Percentiles rank a stretch among this genome's conserved stretches.
Evolutionary conservation across 768 basidiomycete species (phyloP).

Genomic region (Suillus sp.): DNA sequence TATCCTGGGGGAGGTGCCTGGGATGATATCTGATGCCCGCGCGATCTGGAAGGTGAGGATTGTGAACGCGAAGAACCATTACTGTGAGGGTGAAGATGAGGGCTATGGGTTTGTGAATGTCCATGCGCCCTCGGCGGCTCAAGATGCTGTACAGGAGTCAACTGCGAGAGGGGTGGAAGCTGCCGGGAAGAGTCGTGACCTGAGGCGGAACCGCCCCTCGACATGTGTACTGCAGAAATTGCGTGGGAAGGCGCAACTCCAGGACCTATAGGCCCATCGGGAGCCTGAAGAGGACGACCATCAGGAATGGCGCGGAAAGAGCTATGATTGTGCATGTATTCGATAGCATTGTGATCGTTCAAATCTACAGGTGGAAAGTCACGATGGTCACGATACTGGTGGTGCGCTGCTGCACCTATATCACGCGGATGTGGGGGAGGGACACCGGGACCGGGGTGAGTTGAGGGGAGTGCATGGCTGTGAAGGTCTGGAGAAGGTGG

Average conservation of each 20-base stretch:
- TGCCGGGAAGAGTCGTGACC: conserved; percentile 48
- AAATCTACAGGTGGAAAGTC: conserved; percentile 42
- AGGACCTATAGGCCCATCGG: conserved; percentile 53
- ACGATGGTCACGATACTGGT: conserved; percentile 38
- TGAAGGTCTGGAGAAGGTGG: conserved; percentile 57
- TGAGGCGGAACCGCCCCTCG: conserved; percentile 44
- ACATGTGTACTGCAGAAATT: conserved; percentile 41
- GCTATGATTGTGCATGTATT: conserved; percentile 53
- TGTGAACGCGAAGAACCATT: conserved; percentile 48
- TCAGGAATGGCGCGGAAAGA: conserved; percentile 50
- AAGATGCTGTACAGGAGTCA: conserved; percentile 47
- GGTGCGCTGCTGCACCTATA: conserved; percentile 21
- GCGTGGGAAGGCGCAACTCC: conserved; percentile 40
- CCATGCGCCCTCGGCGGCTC: conserved; percentile 35
- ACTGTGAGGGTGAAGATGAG: conserved; percentile 44
- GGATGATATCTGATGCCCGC: conserved; percentile 44
- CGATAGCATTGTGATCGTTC: conserved; percentile 50
- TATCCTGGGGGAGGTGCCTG: conserved; percentile 34
- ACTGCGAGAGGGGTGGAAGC: conserved; percentile 49
- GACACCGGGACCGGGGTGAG: conserved; percentile 38
- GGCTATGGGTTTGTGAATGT: conserved; percentile 41
- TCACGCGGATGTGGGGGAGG: conserved; percentile 37
- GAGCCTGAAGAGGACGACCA: conserved; percentile 48
- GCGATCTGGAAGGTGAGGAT: conserved; percentile 51
- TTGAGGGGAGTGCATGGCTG: conserved; percentile 38